These are phyloP conservation scores for Apiosordaria backusii DNA, from an alignment of 495 filamentous ascomycete genomes.

Conservation along the genomic window DNA sequence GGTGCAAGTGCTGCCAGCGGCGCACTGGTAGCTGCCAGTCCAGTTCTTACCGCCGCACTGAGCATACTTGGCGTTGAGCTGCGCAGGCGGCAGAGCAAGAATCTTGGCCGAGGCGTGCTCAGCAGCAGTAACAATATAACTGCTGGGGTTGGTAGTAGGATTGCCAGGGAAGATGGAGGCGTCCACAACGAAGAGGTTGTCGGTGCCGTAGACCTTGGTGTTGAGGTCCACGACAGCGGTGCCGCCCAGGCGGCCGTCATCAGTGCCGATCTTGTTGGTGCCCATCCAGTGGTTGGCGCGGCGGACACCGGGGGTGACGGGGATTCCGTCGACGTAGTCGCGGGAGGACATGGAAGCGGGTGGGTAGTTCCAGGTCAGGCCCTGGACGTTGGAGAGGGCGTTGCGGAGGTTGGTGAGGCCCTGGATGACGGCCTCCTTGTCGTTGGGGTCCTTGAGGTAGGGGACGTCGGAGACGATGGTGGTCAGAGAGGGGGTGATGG, in stretches of 20 bases:
- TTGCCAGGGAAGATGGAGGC: constrained; percentile 61
- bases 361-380: constrained; percentile 55
- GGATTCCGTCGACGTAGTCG: constrained; percentile 48
- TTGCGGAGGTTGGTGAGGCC: constrained; percentile 59
- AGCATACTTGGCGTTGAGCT: constrained; percentile 15
- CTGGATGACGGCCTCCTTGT: constrained; percentile 48
- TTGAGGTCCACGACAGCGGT: constrained; percentile 69
- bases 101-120: constrained; percentile 54
- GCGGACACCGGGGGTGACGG: constrained; percentile 51
- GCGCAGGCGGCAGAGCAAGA: constrained; percentile 37
- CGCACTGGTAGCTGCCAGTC: constrained; percentile 25
- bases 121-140: constrained; percentile 56
- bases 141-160: constrained; percentile 57
- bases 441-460: constrained; percentile 52
- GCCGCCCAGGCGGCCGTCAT: constrained; percentile 60
- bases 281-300: constrained; percentile 69
- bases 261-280: constrained; percentile 59
- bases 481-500: constrained; percentile 54
- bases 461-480: constrained; percentile 54
- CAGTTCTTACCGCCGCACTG: constrained; percentile 47
- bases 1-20: constrained; percentile 21
- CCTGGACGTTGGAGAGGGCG: constrained; percentile 49
- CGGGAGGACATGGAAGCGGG: constrained; percentile 46
- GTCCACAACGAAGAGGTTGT: constrained; percentile 65
- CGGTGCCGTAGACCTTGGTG: constrained; percentile 67